Base-by-base conservation (phyloP, 2,329 filamentous ascomycete genomes). In the Aureobasidium sp. region DNA sequence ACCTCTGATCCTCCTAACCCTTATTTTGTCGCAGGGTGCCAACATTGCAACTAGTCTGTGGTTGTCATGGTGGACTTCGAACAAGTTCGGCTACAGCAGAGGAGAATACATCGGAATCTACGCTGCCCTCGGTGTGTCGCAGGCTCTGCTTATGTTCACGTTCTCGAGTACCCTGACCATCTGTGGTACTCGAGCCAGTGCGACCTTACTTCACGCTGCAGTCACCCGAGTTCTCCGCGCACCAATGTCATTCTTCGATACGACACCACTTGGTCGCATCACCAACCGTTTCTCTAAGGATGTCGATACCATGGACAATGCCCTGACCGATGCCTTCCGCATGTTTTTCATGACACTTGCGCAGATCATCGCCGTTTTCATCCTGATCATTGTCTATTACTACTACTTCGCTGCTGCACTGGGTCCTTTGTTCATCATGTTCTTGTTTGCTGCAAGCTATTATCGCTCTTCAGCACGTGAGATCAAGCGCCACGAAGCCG, bases 231-330 rank as follows among this genome's bases (percentile, higher is more conserved):
- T 94, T 0, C 73, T 88, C 9, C 78, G 85, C 51, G 85, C 86
- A 3, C 86, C 86, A 1, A 87, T 88, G 91, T 88, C 89, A 5
- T 97, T 97, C 77, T 97, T 97, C 76, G 94, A 99, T 70, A 97
- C 94, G 0, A 97, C 94, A 0, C 94, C 94, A 0, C 82, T 97
- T 1, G 94, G 94, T 24, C 88, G 93, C 41, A 97, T 97, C 73
- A 96, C 92, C 26, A 97, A 97, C 73, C 89, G 94, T 17, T 97
- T 97, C 76, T 95, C 91, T 36, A 88, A 93, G 68, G 94, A 99
- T 70, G 89, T 97, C 44, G 91, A 97, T 70, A 90, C 94, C 62
- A 95, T 97, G 91, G 94, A 97, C 76, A 96, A 96, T 73, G 90
- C 87, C 63, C 77, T 97, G 47, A 88, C 88, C 0, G 93, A 97